Base-by-base conservation (phyloP, 2,329 filamentous ascomycete species). In the Colletotrichum sublineola region DNA sequence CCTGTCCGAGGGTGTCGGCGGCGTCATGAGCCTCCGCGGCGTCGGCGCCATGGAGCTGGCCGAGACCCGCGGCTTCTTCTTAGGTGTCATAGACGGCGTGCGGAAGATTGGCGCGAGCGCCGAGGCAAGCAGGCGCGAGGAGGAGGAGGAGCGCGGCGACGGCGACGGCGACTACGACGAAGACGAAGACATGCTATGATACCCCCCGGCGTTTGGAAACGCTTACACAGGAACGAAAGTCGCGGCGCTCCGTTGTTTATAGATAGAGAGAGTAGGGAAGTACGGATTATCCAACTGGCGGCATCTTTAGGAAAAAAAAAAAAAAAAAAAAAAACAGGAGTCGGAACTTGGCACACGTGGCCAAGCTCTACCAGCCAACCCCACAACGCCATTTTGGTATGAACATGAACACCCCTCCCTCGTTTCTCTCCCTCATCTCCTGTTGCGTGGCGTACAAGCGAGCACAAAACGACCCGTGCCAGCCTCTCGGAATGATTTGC, bases 11-110 rank as follows among this genome's bases (percentile, higher is more conserved):
- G 92, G 88, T 11, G 91, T 90, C 4, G 91, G 91, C 31, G 91
- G 95, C n/a, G 89, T 94, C 68, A 88, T 93, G 79, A 89, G 85
- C 68, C 76, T 92, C 68, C 81, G 87, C 2, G 96, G 96, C 31
- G 93, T 98, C 0, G 96, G 96, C 2, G 94, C 94, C 2, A 95
- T 98, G 92, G 96, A 99, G 84, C 86, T 98, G 60, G 92, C 93
- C 0, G 96, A 98, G 84, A 93, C 91, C 67, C 88, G 96, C 77
- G 92, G 91, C 0, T 97, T 98, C 79, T 90, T 98, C 73, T 86
- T 90, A 1, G 94, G 93, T 1, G 94, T 98, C 2, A 92, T 98
- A 75, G 95, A 98, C 80, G 94, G 94, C 5, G 86, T 98, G 77
- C 89, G 95, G 77, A 95, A 91, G 84, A 90, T 98, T 63, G 94